Evolutionary conservation across 768 basidiomycete species (phyloP).

Genomic region (Russula brevipes): DNA sequence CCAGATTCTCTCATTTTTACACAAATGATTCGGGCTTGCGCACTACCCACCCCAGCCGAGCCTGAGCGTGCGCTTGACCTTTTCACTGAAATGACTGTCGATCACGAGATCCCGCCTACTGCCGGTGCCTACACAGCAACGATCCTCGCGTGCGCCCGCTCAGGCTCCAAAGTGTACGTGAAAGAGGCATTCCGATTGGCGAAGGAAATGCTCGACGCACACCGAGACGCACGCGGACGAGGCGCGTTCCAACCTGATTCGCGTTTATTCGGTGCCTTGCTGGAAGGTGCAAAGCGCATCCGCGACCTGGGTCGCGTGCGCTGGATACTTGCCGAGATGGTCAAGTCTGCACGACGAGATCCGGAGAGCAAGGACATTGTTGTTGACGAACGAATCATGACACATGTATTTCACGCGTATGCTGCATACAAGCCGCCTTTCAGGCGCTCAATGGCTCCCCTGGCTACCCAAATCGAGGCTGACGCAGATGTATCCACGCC

Average conservation of each 20-base stretch:
- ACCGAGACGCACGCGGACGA: conserved; percentile 59
- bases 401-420: conserved; percentile 84
- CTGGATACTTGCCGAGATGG: conserved; percentile 89
- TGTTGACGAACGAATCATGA: conserved; percentile 67
- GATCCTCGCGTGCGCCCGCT: conserved; percentile 73
- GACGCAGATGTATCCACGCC: neutral
- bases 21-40: conserved; percentile 85
- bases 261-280: conserved; percentile 72
- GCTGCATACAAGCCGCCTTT: conserved; percentile 74
- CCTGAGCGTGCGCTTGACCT: conserved; percentile 91
- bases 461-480: conserved; percentile 32
- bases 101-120: conserved; percentile 58
- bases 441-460: conserved; percentile 43
- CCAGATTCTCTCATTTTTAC: conserved; percentile 72
- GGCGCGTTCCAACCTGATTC: conserved; percentile 55
- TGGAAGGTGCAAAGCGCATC: conserved; percentile 83
- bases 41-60: conserved; percentile 57
- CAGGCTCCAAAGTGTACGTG: conserved; percentile 57
- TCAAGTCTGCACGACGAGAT: conserved; percentile 34
- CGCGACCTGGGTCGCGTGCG: conserved; percentile 79
- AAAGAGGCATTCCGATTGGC: conserved; percentile 81
- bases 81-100: conserved; percentile 87
- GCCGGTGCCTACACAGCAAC: conserved; percentile 71
- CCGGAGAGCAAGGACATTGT: conserved; percentile 29
- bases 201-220: conserved; percentile 77